These are phyloP conservation scores for Blastobotrys ciferrii DNA, from an alignment of 1,139 yeast genomes.

Conservation along the genomic window DNA sequence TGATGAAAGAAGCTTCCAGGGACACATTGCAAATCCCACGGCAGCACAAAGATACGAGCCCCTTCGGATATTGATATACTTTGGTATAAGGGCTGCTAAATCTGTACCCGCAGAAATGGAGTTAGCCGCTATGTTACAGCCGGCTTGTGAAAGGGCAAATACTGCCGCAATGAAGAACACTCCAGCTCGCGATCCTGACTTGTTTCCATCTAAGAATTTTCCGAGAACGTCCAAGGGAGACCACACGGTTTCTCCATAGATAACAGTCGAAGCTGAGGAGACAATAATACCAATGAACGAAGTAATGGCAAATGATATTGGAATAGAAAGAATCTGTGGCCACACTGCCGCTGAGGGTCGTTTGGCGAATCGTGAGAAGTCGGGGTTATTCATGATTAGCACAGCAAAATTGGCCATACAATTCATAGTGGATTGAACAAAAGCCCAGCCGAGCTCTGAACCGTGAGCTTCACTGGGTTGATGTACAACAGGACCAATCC, in stretches of 20 bases:
- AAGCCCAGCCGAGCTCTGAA: slow-evolving; percentile 74
- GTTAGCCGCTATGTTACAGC: slow-evolving; percentile 90
- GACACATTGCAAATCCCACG: slow-evolving; percentile 75
- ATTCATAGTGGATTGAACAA: slow-evolving; percentile 72
- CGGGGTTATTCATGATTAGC: slow-evolving; percentile 82
- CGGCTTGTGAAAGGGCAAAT: slow-evolving; percentile 81
- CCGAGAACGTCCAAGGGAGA: slow-evolving; percentile 77
- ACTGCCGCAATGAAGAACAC: slow-evolving; percentile 76
- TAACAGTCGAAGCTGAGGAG: slow-evolving; percentile 70
- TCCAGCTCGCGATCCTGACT: slow-evolving; percentile 79
- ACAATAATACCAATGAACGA: slow-evolving; percentile 84
- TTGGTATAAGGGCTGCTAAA: slow-evolving; percentile 77
- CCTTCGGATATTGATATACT: slow-evolving; percentile 76
- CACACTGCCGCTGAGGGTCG: slow-evolving; percentile 48
- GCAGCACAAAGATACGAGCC: slow-evolving; percentile 79
- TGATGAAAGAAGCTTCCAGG: slow-evolving; percentile 80
- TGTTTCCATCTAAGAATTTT: slow-evolving; percentile 58
- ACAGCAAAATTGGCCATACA: slow-evolving; percentile 85
- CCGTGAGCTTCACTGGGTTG: slow-evolving; percentile 50
- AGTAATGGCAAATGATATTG: slow-evolving; percentile 76
- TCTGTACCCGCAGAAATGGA: slow-evolving; percentile 90
- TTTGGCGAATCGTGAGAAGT: slow-evolving; percentile 79
- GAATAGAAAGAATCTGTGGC: slow-evolving; percentile 64
- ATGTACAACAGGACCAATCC: slow-evolving; percentile 66
- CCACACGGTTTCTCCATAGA: slow-evolving; percentile 77